A percentile compares a stretch with the other conserved stretches of the same genome.
These are phyloP conservation scores for Mycena galopus DNA, from an alignment of 768 basidiomycete genomes.

Conservation along the genomic window DNA sequence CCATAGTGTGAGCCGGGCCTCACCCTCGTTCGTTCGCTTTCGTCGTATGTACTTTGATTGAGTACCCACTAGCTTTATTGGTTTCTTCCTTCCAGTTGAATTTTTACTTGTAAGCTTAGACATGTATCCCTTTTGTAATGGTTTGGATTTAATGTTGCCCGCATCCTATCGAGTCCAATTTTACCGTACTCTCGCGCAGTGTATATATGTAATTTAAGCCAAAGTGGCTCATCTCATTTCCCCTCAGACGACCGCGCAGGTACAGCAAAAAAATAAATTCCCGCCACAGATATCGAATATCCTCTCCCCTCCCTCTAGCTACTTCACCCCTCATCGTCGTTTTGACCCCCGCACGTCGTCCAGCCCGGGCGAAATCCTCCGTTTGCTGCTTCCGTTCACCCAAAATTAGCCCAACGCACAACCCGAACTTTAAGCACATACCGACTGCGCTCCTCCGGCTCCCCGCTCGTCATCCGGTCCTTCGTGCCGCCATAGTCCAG, in stretches of 20 bases:
- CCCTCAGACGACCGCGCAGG: not conserved
- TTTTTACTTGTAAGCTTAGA: not conserved
- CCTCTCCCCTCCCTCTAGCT: too few relatives aligned
- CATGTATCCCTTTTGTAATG: constrained; percentile 15
- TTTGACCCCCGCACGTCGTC: constrained; percentile 79
- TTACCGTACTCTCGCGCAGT: too few relatives aligned
- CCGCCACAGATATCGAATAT: constrained; percentile 1
- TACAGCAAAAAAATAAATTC: constrained; percentile 15
- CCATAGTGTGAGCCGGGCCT: too few relatives aligned
- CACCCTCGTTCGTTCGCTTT: not conserved
- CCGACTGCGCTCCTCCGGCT: constrained; percentile 79
- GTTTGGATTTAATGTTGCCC: constrained; percentile 14
- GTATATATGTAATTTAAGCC: not conserved
- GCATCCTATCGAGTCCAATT: too few relatives aligned
- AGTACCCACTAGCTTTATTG: too few relatives aligned
- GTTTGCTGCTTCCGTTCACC: constrained; percentile 63
- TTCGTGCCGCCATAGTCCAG: constrained; percentile 83
- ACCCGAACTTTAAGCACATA: too few relatives aligned
- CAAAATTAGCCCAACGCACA: not conserved
- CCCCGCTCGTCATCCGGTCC: constrained; percentile 72
- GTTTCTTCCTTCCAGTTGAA: too few relatives aligned
- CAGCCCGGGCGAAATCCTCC: constrained; percentile 77
- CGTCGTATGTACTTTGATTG: too few relatives aligned
- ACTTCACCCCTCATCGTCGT: constrained; percentile 64
- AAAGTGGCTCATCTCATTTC: too few relatives aligned